Evolutionary conservation across 2,329 filamentous ascomycete species (phyloP), one percentile per base, ranked within the genome.

Genomic region (Beauveria australis): DNA sequence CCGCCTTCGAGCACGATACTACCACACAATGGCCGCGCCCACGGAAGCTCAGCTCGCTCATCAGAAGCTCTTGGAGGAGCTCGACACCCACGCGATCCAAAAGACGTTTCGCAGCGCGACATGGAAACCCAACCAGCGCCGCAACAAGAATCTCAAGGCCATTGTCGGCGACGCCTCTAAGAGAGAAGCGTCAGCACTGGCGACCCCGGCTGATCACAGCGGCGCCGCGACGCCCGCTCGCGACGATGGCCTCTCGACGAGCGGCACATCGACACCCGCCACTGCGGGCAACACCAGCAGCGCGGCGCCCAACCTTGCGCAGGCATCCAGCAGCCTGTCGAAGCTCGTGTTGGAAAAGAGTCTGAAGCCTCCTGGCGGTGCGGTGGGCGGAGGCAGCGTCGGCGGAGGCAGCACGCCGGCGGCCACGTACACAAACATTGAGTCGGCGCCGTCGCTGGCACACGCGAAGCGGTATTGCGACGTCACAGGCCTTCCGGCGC

Each of bases 121-220:
- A 72, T 99, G 94, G 94, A 92, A 90, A 71, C 91, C 94, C 18
- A 91, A 93, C 66, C 89, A 92, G 74, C 92, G 94, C 56, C 91
- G 94, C 75, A 99, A 99, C 84, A 99, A 99, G 80, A 97, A 96
- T 75, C 88, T 97, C 75, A 97, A 97, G 76, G 91, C 96, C 68
- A 94, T 99, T 64, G 82, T 99, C 63, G 89, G 91, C 62, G 94
- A 99, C 69, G 90, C 89, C 14, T 85, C 89, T 24, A 88, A 91
- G 67, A 91, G 89, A 71, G 93, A 97, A 78, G 91, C 91, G n/a
- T 96, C 92, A 3, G 82, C 90, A 41, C 81, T 92, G 70, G 91
- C 89, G 18, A 96, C 84, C 1, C 82, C 91, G 0, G 88, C 90
- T 71, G 89, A 91, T 72, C 72, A 76, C 66, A 92, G 89, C 70